Evolutionary conservation across 2,329 filamentous ascomycete genomes (phyloP).

Genomic region (Colletotrichum neosansevieriae): DNA sequence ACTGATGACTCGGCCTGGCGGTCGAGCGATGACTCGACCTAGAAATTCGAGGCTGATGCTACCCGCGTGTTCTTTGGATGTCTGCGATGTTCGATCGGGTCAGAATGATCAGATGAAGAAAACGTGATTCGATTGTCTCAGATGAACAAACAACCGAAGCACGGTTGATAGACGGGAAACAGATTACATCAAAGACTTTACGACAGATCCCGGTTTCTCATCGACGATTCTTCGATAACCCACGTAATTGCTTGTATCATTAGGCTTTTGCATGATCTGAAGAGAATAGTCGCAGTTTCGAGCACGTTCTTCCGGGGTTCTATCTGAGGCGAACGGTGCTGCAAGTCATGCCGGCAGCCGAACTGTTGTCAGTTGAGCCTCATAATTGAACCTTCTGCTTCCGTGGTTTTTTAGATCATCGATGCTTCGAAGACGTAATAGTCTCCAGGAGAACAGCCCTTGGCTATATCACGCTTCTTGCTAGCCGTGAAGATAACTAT

Average conservation of each 20-base stretch:
- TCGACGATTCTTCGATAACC: not conserved
- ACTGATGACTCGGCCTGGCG: constrained; percentile 3
- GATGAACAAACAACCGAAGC: constrained; percentile 17
- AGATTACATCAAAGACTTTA: not conserved
- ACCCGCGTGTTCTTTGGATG: not conserved
- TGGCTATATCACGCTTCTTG: too few species aligned
- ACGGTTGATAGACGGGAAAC: not conserved
- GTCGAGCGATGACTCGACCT: not conserved
- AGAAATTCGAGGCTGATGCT: not conserved
- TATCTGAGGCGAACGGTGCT: not conserved
- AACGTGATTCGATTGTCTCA: constrained; percentile 9
- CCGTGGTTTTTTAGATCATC: not conserved
- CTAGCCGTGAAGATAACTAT: too few species aligned
- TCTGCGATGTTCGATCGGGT: constrained; percentile 10
- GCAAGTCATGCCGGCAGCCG: not conserved
- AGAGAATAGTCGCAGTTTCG: not conserved
- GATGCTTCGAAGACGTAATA: not conserved
- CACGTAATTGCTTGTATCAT: not conserved
- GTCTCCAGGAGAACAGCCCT: too few species aligned
- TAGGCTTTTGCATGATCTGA: not conserved
- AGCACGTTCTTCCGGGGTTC: not conserved
- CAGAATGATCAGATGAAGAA: not conserved
- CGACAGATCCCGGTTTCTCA: not conserved
- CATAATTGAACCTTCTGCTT: not conserved
- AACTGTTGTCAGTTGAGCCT: not conserved